Evolutionary conservation across 2,329 filamentous ascomycete species (phyloP).

Genomic region (Exophiala aquamarina): DNA sequence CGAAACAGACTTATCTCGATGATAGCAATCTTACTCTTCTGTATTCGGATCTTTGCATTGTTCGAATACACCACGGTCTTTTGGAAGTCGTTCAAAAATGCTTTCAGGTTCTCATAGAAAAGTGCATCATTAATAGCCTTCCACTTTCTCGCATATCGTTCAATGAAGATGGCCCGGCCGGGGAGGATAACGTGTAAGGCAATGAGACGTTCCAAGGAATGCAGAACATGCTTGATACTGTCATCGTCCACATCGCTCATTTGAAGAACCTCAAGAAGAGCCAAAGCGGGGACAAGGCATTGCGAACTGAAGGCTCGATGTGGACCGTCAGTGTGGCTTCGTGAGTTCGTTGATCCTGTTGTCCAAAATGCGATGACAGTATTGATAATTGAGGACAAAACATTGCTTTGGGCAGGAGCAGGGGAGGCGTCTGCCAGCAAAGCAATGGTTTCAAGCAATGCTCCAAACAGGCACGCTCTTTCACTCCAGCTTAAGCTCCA

Average conservation of each 20-base stretch:
- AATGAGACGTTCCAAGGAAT: slow-evolving; percentile 32
- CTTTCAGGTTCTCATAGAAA: slow-evolving; percentile 17
- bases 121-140: slow-evolving; percentile 11
- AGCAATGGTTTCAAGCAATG: slow-evolving; percentile 6
- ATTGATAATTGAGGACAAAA: slow-evolving; percentile 6
- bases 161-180: slow-evolving; percentile 26
- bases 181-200: slow-evolving; percentile 37
- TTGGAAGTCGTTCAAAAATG: slow-evolving; percentile 11
- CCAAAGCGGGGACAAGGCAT: slow-evolving; percentile 31
- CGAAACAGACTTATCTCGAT: background rate
- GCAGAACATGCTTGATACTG: background rate
- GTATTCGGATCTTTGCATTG: background rate
- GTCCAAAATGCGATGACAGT: slow-evolving; percentile 11
- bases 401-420: background rate
- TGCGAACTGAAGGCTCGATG: slow-evolving; percentile 23
- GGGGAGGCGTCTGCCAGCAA: background rate
- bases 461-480: slow-evolving; percentile 13
- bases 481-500: slow-evolving; percentile 9
- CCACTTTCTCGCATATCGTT: slow-evolving; percentile 22
- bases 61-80: background rate
- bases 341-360: slow-evolving; percentile 1
- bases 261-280: slow-evolving; percentile 27
- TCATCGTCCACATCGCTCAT: background rate
- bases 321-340: slow-evolving; percentile 5
- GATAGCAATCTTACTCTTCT: background rate